Base-by-base conservation (phyloP, 1,284 basidiomycete species). In the Neolentinus lepideus region DNA sequence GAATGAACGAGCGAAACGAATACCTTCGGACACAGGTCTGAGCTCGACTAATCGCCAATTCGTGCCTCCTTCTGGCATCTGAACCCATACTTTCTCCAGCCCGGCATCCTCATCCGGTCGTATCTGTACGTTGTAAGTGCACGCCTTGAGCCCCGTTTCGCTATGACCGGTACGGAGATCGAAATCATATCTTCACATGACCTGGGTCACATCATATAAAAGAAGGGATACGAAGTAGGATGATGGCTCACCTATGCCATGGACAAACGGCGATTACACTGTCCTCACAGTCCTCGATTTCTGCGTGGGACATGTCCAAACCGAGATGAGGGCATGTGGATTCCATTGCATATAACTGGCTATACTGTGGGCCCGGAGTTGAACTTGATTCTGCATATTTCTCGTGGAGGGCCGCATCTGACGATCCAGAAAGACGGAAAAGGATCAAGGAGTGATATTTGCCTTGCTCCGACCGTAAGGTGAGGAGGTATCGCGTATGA, bases 311-410 rank as follows among this genome's bases (percentile, higher is more conserved):
- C 64, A 93, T 77, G 53, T 92, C 90, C 3, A 90, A 90, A 1
- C 90, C 90, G 2, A 92, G 77, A 71, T 94, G 92, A 0, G 91
- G 91, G 65, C 92, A 93, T 10, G 79, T 81, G 8, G 89, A 83
- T 68, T 93, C 90, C 90, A 94, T 93, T 47, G 84, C 86, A 66
- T 92, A 93, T 9, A 90, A 73, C 64, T 90, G 85, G 27, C 29
- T 29, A 21, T 53, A 12, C 21, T 19, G 14, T 31, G 19, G 12
- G 9, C 21, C 38, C 16, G 2, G 19, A 3, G 35, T 9, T 3
- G 51, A 31, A 33, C 8, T 22, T 12, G 31, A 25, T 10, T 52
- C 51, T 29, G 25, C 27, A 31, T 52, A 43, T 6, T 73, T 71
- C 51, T 71, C 63, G 26, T 48, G 53, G 22, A 36, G 12, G 14